Evolutionary conservation across 108 stramenopile species (phyloP).

Genomic region (Pelagomonas calceolata): DNA sequence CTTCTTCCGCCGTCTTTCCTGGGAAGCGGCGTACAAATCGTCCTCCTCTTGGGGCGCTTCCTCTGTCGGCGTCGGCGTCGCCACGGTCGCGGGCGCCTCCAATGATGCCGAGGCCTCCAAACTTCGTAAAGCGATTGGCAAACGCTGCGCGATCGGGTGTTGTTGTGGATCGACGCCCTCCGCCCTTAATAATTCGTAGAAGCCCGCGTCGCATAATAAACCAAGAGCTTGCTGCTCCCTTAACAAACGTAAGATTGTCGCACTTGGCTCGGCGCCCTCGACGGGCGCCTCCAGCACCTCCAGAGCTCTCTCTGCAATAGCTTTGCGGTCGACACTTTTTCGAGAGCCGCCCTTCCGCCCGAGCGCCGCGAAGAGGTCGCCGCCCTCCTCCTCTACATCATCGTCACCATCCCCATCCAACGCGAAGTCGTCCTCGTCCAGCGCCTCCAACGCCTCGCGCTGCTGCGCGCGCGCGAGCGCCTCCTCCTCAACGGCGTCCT

Average conservation of each 20-base stretch:
- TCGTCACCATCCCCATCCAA: slow-evolving; percentile 37
- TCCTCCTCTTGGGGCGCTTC: not conserved
- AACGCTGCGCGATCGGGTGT: not conserved
- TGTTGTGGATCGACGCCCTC: not conserved
- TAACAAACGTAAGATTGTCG: no score
- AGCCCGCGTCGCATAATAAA: no score
- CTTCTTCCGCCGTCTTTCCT: no score
- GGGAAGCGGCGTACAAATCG: no score
- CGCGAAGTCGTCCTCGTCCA: slow-evolving; percentile 70
- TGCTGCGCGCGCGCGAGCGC: slow-evolving; percentile 69
- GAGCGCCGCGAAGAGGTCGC: not conserved
- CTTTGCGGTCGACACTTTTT: no score
- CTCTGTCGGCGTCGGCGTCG: not conserved
- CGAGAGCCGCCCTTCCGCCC: no score
- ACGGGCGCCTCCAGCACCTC: no score
- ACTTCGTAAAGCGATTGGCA: not conserved
- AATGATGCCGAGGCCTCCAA: not conserved
- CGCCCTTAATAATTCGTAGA: not conserved
- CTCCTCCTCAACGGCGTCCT: slow-evolving; percentile 65
- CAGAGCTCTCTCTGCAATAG: no score
- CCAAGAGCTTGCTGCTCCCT: no score
- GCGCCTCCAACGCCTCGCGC: slow-evolving; percentile 49
- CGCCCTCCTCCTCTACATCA: not conserved
- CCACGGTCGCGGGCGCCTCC: not conserved
- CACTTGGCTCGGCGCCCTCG: no score